Conservation (phyloP, 179 eudicot species). For the Heliamphora pulchella region DNA sequence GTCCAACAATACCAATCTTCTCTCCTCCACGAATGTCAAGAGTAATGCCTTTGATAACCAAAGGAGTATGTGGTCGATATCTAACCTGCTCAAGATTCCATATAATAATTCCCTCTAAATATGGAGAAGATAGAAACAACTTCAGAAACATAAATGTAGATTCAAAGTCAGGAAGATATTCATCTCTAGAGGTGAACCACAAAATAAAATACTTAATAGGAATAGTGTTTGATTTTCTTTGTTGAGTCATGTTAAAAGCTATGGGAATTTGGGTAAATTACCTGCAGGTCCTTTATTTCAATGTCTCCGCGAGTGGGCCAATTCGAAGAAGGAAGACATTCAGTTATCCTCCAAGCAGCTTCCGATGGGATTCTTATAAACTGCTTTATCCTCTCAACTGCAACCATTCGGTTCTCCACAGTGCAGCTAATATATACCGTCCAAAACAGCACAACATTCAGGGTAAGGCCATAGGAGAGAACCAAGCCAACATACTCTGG, state of each 20-base stretch:
- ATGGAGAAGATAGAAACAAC: slow-evolving; percentile 1
- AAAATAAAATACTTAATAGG: not conserved
- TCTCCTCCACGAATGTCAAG: slow-evolving; percentile 67
- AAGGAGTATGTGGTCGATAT: slow-evolving; percentile 65
- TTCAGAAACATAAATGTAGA: not conserved
- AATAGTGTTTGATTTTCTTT: no score
- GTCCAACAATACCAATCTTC: slow-evolving; percentile 77
- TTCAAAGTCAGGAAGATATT: not conserved
- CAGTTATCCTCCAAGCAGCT: slow-evolving; percentile 54
- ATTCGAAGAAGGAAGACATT: slow-evolving; percentile 40
- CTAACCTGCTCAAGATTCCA: slow-evolving; percentile 47
- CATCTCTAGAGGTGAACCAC: not conserved
- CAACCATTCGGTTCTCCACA: slow-evolving; percentile 79
- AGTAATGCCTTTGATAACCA: slow-evolving; percentile 65
- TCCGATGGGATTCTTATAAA: slow-evolving; percentile 62
- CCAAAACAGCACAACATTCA: slow-evolving; percentile 51
- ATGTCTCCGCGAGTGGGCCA: slow-evolving; percentile 80
- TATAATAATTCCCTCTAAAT: not conserved
- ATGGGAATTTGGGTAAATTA: slow-evolving; percentile 16
- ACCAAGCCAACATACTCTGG: slow-evolving; percentile 66
- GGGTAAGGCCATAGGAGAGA: slow-evolving; percentile 74
- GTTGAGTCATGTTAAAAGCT: no score
- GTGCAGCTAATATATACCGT: slow-evolving; percentile 54
- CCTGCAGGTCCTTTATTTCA: slow-evolving; percentile 61
- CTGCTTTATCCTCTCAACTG: slow-evolving; percentile 90